phyloP scores from a whole-genome alignment of 192 early-diverging fungal genomes.

The Tieghemiomyces parasiticus region DNA sequence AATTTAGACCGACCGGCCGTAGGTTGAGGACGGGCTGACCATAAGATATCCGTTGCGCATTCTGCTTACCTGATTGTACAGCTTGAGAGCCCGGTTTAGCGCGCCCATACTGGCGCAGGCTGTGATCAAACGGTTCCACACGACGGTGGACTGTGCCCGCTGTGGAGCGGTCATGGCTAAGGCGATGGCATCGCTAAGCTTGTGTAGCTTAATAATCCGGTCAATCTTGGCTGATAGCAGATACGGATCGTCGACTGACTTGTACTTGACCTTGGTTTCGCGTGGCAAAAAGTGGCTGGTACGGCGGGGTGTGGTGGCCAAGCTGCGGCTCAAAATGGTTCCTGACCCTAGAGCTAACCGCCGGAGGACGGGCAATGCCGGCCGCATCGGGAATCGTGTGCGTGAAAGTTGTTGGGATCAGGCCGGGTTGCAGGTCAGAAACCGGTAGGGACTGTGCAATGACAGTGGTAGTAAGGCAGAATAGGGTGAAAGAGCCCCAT shows the following conservation, averaged over 20 bases:
- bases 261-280: background rate
- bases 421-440: no score
- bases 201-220: background rate
- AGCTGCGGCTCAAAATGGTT: background rate
- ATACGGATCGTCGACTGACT: slow-evolving; percentile 12
- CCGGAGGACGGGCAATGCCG: no score
- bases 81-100: slow-evolving; percentile 8
- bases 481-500: no score
- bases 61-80: slow-evolving; percentile 10
- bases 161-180: slow-evolving; percentile 9
- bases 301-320: background rate
- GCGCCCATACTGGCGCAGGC: slow-evolving; percentile 6
- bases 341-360: no score
- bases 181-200: slow-evolving; percentile 9
- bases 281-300: background rate
- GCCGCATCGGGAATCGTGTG: no score
- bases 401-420: no score
- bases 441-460: no score
- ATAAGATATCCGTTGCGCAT: no score
- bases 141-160: slow-evolving; percentile 10
- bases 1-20: no score
- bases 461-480: no score
- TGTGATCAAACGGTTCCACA: slow-evolving; percentile 15
- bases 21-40: no score
- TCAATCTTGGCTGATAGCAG: slow-evolving; percentile 12